Evolutionary conservation across 192 early-diverging fungal species (phyloP).

Genomic region (Entophlyctis luteolus): DNA sequence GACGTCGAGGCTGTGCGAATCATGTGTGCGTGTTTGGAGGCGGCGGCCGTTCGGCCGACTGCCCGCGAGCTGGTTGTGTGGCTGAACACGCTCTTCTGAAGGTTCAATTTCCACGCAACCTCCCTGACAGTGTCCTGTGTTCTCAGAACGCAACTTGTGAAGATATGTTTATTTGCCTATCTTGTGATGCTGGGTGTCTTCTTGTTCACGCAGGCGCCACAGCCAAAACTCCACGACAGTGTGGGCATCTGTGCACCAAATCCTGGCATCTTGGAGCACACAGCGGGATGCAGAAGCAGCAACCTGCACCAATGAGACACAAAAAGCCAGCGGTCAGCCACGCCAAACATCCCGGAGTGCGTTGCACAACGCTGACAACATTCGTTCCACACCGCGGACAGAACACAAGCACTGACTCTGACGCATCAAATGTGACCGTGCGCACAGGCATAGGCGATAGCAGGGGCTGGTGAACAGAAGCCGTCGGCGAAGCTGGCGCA

Average conservation of each 20-base stretch:
- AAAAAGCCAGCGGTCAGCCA: too few relatives aligned
- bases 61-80: constrained; percentile 28
- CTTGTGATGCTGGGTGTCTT: neutral
- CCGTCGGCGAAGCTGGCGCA: too few relatives aligned
- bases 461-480: too few relatives aligned
- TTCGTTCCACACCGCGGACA: too few relatives aligned
- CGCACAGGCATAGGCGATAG: too few relatives aligned
- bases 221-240: neutral
- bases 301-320: too few relatives aligned
- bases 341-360: too few relatives aligned
- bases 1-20: constrained; percentile 27
- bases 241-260: neutral
- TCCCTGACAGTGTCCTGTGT: neutral
- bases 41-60: constrained; percentile 26
- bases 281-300: neutral
- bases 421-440: too few relatives aligned
- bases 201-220: neutral
- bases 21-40: constrained; percentile 27
- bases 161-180: neutral
- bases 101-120: too few relatives aligned
- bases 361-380: too few relatives aligned
- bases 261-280: neutral
- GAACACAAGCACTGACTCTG: too few relatives aligned
- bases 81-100: neutral
- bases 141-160: neutral